Conservation (phyloP, 768 basidiomycete species). For the Suillus brevipes region DNA sequence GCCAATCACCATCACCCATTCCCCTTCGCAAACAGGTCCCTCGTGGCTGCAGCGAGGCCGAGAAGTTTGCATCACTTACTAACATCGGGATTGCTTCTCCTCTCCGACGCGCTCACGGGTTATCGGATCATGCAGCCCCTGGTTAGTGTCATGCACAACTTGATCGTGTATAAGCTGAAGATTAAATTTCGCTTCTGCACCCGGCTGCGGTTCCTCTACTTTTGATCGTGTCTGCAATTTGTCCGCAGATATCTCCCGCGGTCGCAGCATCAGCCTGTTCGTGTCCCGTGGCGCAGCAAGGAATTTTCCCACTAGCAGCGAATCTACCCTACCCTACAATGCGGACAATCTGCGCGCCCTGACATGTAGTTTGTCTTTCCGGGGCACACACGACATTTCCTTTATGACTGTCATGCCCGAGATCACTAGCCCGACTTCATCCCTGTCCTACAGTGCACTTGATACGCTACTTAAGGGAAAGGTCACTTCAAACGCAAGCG, state of each 20-base stretch:
- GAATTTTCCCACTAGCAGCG: slow-evolving; percentile 12
- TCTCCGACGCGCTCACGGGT: slow-evolving; percentile 21
- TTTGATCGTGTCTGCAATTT: slow-evolving; percentile 7
- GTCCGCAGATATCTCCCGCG: slow-evolving; percentile 28
- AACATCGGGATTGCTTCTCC: slow-evolving; percentile 31
- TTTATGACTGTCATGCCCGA: slow-evolving; percentile 25
- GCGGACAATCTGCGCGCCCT: slow-evolving; percentile 33
- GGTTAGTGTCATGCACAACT: slow-evolving; percentile 28
- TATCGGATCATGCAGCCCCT: slow-evolving; percentile 28
- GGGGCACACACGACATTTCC: slow-evolving; percentile 25
- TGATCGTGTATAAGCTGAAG: slow-evolving; percentile 15
- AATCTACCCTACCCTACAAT: slow-evolving; percentile 28
- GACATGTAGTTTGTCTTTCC: slow-evolving; percentile 26
- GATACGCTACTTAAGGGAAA: slow-evolving; percentile 36
- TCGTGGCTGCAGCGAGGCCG: slow-evolving; percentile 31
- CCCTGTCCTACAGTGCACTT: slow-evolving; percentile 31
- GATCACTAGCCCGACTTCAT: slow-evolving; percentile 32
- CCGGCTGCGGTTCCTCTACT: slow-evolving; percentile 19
- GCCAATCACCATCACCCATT: slow-evolving; percentile 21
- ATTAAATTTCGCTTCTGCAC: slow-evolving; percentile 22
- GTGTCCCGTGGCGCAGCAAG: slow-evolving; percentile 30
- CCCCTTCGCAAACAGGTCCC: slow-evolving; percentile 26
- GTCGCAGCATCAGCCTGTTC: slow-evolving; percentile 34
- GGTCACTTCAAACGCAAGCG: slow-evolving; percentile 18
- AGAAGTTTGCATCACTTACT: slow-evolving; percentile 34